Conservation (phyloP, 2,329 filamentous ascomycete species). For the Microsporum canis region DNA sequence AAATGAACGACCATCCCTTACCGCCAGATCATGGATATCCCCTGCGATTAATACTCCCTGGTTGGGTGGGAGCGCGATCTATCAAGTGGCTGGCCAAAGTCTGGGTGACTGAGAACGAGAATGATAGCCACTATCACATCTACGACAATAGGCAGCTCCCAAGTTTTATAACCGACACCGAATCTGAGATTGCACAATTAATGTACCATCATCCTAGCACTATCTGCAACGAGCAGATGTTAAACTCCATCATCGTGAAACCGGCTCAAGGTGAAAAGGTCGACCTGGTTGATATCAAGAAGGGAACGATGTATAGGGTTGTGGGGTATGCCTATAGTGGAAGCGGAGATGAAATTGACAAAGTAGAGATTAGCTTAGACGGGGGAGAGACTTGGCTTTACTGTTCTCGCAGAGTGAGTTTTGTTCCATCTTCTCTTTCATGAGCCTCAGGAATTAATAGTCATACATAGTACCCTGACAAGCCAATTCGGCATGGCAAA, state of each 20-base stretch:
- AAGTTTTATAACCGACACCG: slow-evolving; percentile 39
- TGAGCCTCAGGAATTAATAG: not conserved
- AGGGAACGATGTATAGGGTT: slow-evolving; percentile 34
- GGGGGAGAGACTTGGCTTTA: slow-evolving; percentile 40
- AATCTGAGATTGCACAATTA: slow-evolving; percentile 37
- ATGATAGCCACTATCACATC: slow-evolving; percentile 37
- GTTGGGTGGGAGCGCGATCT: slow-evolving; percentile 32
- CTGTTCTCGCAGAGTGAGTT: slow-evolving; percentile 32
- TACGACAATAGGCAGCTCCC: slow-evolving; percentile 42
- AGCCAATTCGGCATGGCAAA: slow-evolving; percentile 40
- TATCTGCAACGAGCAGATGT: slow-evolving; percentile 39
- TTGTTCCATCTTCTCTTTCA: not conserved
- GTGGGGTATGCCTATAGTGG: slow-evolving; percentile 42
- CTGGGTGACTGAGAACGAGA: slow-evolving; percentile 33
- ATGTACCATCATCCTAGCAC: slow-evolving; percentile 42
- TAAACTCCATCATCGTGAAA: slow-evolving; percentile 39
- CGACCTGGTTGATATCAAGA: slow-evolving; percentile 27
- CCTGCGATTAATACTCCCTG: slow-evolving; percentile 33
- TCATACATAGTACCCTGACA: slow-evolving; percentile 32
- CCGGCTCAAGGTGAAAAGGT: slow-evolving; percentile 39
- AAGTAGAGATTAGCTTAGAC: slow-evolving; percentile 41
- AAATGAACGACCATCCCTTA: slow-evolving; percentile 33
- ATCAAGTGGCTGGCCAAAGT: slow-evolving; percentile 35
- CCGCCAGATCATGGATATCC: slow-evolving; percentile 37
- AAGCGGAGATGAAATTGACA: slow-evolving; percentile 39